Evolutionary conservation across 306 rosid genomes (phyloP).

Genomic region (Quercus engelmannii): DNA sequence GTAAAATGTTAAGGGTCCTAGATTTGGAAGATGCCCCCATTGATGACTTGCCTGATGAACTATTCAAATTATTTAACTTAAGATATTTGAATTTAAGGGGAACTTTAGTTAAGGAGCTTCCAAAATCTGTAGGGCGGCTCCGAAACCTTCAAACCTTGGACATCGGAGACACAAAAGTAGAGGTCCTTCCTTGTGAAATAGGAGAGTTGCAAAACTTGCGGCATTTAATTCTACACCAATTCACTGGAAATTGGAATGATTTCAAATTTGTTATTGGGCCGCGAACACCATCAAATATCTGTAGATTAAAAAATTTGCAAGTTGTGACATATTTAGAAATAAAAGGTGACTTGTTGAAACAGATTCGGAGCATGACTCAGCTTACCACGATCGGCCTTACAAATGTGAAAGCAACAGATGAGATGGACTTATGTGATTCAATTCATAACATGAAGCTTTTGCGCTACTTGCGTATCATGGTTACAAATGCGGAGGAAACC

Average conservation of each 20-base stretch:
- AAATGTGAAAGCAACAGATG: slow-evolving; percentile 1
- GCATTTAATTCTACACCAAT: background rate
- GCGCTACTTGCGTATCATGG: background rate
- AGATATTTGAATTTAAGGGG: background rate
- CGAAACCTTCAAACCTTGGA: background rate
- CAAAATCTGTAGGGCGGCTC: background rate
- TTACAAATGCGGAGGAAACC: background rate
- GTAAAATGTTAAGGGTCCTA: no score
- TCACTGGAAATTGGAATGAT: background rate
- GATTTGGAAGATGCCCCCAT: no score
- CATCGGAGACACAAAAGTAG: background rate
- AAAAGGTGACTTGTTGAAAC: background rate
- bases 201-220: background rate
- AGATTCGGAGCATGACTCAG: slow-evolving; percentile 1
- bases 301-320: slow-evolving; percentile 3
- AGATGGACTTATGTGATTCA: slow-evolving; percentile 5
- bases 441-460: slow-evolving; percentile 7
- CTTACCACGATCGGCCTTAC: background rate
- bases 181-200: background rate
- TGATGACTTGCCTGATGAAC: background rate
- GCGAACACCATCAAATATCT: background rate
- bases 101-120: background rate
- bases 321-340: background rate
- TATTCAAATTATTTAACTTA: background rate
- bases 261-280: background rate